Base-by-base conservation (phyloP, 495 filamentous ascomycete genomes). In the Aspergillus indologenus region DNA sequence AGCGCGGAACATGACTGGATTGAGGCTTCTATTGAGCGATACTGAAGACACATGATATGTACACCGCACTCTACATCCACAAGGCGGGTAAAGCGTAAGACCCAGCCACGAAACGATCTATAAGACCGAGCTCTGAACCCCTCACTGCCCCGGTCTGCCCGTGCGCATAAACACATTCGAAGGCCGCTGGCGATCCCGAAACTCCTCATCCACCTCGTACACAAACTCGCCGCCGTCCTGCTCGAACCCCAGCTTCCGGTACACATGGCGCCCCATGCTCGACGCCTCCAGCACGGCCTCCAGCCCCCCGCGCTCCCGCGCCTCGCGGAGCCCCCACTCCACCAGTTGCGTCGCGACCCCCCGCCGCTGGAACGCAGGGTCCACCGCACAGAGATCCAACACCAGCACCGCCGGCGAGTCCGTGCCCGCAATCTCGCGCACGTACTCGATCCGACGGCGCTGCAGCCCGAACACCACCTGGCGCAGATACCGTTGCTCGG, bases 211-310 rank as follows among this genome's bases (percentile, higher is more conserved):
- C 34, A 77, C 69, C 24, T 62, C 19, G 51, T 75, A 77, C 56
- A 70, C 62, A 45, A 68, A 48, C 40, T 71, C 69, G 5, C 45
- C n/a, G 1, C 67, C 70, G 42, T 74, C 69, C 1, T 66, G 64
- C 8, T 52, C 23, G 54, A 79, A 79, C 0, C 76, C 76, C 56
- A 77, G 57, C 24, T 71, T 63, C 18, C 52, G 43, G 50, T 79
- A 79, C 1, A 74, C 75, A 60, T 70, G 64, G 17, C 76, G 62
- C 15, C 76, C 76, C 74, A 78, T 77, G 9, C 61, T 68, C 6
- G 76, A 79, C 23, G 69, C 76, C 54, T 79, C 76, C 19, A 70
- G 66, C 9, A 68, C 65, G 17, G 65, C 65, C 53, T 79, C 71
- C 23, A 72, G 55, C n/a, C 66, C 66, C 3, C 76, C 75, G 8